Base-by-base conservation (phyloP, 2,329 filamentous ascomycete genomes). In the Alternaria alternata region DNA sequence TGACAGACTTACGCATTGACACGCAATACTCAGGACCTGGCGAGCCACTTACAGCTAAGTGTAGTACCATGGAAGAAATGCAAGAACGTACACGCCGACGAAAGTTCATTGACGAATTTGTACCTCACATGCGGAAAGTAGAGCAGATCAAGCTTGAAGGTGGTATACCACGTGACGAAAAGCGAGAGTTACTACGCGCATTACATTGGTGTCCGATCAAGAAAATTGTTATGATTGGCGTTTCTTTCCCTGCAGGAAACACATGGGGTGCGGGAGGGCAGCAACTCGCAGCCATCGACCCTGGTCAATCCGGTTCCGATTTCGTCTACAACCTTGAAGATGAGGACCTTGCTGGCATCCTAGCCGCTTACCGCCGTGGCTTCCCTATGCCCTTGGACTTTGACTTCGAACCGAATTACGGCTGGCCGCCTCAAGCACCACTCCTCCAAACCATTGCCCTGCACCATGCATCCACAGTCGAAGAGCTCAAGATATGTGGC, bases 401-500 rank as follows among this genome's bases (percentile, higher is more conserved):
- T 54, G 38, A 51, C 2, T 82, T 78, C 63, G 61, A 67, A 14
- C 75, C 80, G 0, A 60, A 71, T 5, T 82, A 79, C 57, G 81
- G 80, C 46, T 83, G 81, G 81, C 69, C 73, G 3, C 60, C 71
- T 5, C 62, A 68, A 20, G 69, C 77, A 4, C 79, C 81, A 0
- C 75, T 83, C 52, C 72, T 82, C 1, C 74, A 81, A 61, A 81
- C 76, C 0, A 72, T 83, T 9, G 80, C 80, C 7, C 70, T 78
- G 0, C 76, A 78, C 59, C 79, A 82, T 59, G 75, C 78, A 6
- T 62, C 59, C 8, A 82, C 78, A 1, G 61, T 83, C 14, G 75
- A 74, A 20, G 81, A 83, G 62, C 76, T 84, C 49, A 84, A 83
- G 59, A 79, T 84, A 43, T 83, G 81, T 57, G 82, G 81, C 34